Evolutionary conservation across 352 stramenopile species (phyloP).

Genomic region (Pseudoperonospora humuli): DNA sequence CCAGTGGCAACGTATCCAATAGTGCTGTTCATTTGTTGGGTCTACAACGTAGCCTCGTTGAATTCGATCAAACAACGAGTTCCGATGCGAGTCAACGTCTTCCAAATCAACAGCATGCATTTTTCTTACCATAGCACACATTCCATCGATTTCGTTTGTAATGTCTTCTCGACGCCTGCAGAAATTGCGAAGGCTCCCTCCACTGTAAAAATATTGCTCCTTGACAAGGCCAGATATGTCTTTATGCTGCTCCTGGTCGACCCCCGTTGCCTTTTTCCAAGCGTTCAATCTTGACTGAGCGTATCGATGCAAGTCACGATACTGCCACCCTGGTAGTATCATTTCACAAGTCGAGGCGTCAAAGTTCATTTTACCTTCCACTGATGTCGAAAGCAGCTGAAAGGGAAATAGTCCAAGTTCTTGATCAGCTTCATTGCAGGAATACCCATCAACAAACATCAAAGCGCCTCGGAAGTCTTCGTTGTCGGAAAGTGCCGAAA

Average conservation of each 20-base stretch:
- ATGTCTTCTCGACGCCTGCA: conserved; percentile 8
- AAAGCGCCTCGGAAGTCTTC: conserved; percentile 15
- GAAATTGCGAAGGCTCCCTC: conserved; percentile 23
- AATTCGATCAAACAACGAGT: conserved; percentile 11
- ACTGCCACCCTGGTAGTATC: conserved; percentile 17
- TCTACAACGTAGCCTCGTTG: conserved; percentile 19
- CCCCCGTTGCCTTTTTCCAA: conserved; percentile 14
- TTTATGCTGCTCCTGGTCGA: conserved; percentile 3
- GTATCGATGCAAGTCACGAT: conserved; percentile 14
- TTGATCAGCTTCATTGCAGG: conserved; percentile 9
- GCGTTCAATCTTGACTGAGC: conserved; percentile 8
- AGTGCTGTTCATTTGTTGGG: conserved; percentile 13
- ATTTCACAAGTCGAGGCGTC: conserved; percentile 3
- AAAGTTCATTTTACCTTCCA: conserved; percentile 5
- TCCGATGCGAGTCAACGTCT: not conserved
- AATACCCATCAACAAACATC: conserved; percentile 19
- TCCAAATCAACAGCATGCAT: conserved; percentile 9
- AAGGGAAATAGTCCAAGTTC: conserved; percentile 9
- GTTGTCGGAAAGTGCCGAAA: conserved; percentile 11
- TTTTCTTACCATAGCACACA: conserved; percentile 4
- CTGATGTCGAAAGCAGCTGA: conserved; percentile 14
- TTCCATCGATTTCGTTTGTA: conserved; percentile 11
- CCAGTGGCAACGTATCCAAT: conserved; percentile 9
- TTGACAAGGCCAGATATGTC: conserved; percentile 4
- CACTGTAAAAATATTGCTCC: conserved; percentile 23